Conservation (phyloP, 2,329 filamentous ascomycete genomes). For the Talaromyces sp. region DNA sequence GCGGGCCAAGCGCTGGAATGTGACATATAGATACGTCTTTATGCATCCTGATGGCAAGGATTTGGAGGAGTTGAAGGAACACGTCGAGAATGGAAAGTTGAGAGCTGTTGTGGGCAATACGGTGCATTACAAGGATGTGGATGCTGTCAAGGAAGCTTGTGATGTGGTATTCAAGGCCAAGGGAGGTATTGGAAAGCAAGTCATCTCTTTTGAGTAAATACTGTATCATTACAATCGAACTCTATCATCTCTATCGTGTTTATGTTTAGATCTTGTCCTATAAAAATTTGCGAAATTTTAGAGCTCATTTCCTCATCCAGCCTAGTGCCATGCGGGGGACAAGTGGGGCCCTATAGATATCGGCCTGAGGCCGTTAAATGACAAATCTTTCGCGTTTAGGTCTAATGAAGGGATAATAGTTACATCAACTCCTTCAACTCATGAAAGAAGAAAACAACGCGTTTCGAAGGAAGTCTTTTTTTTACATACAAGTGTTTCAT, state of each 20-base stretch:
- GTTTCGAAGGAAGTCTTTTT: not conserved
- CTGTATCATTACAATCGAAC: not conserved
- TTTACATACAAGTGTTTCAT: not conserved
- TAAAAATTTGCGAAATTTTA: too few relatives aligned
- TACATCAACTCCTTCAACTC: not conserved
- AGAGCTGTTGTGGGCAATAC: constrained; percentile 41
- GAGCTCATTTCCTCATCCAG: constrained; percentile 2
- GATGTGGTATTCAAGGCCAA: constrained; percentile 39
- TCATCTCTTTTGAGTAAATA: constrained; percentile 27
- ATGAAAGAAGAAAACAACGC: not conserved
- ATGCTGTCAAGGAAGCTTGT: constrained; percentile 40
- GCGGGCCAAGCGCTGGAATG: constrained; percentile 43
- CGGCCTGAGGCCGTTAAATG: not conserved
- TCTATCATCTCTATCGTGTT: not conserved
- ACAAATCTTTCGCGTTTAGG: not conserved
- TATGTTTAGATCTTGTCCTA: not conserved
- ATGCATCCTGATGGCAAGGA: constrained; percentile 41
- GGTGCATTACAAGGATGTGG: constrained; percentile 43
- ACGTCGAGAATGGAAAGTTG: constrained; percentile 45
- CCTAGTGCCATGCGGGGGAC: not conserved
- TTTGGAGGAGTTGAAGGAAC: constrained; percentile 39
- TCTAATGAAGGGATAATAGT: not conserved
- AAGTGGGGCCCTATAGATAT: not conserved
- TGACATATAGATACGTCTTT: constrained; percentile 45
- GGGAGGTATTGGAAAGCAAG: constrained; percentile 43